Evolutionary conservation across 768 basidiomycete genomes (phyloP).

Genomic region (Collybia nuda): DNA sequence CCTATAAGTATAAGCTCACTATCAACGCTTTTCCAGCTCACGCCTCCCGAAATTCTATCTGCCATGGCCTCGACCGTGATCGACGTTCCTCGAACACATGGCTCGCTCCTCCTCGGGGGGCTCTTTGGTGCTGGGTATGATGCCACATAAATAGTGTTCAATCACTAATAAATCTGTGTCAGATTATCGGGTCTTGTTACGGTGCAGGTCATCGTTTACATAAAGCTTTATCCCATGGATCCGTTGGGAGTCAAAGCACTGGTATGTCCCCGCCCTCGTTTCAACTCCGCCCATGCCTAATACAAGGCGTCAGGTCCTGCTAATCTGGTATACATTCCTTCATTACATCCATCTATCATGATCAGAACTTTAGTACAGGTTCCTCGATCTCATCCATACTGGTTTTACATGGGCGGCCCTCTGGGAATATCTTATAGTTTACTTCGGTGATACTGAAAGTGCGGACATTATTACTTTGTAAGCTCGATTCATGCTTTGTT

Average conservation of each 20-base stretch:
- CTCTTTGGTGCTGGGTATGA: slow-evolving; percentile 35
- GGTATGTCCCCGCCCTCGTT: slow-evolving; percentile 16
- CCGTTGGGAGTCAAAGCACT: slow-evolving; percentile 20
- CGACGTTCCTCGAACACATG: slow-evolving; percentile 32
- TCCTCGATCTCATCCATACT: slow-evolving; percentile 22
- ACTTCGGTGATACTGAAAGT: slow-evolving; percentile 12
- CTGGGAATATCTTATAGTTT: slow-evolving; percentile 23
- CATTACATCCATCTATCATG: not conserved
- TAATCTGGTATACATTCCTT: slow-evolving; percentile 23
- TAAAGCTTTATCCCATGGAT: slow-evolving; percentile 32
- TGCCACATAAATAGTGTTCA: not conserved
- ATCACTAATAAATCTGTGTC: not conserved
- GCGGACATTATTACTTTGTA: slow-evolving; percentile 23
- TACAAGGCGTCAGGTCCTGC: slow-evolving; percentile 22
- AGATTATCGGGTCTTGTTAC: slow-evolving; percentile 33
- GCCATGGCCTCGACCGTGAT: slow-evolving; percentile 10
- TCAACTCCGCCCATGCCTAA: not conserved
- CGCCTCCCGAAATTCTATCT: too few species aligned
- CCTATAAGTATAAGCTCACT: too few species aligned
- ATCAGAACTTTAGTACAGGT: slow-evolving; percentile 12
- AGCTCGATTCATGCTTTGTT: slow-evolving; percentile 2
- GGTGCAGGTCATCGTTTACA: slow-evolving; percentile 32
- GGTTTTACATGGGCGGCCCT: slow-evolving; percentile 20
- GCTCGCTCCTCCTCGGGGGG: slow-evolving; percentile 37
- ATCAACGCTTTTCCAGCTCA: too few species aligned